Conservation (phyloP, 2,329 filamentous ascomycete species). For the Penicillium sp. region DNA sequence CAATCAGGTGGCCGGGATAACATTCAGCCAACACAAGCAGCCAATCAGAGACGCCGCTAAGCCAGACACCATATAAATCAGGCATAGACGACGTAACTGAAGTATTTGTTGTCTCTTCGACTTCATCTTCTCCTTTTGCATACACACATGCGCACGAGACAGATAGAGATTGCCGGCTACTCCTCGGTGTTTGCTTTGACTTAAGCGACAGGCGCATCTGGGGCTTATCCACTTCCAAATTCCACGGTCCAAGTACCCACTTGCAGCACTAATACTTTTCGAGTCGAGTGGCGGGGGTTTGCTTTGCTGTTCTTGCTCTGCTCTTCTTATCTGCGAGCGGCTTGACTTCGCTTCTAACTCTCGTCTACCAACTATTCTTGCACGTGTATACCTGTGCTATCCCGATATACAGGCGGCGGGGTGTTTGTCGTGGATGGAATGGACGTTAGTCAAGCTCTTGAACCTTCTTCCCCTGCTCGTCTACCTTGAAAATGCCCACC, state of each 20-base stretch:
- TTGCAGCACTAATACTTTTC: conserved; percentile 3
- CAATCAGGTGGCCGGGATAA: no score
- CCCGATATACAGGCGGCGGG: neutral
- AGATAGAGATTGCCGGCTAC: neutral
- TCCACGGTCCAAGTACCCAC: conserved; percentile 1
- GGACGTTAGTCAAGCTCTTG: neutral
- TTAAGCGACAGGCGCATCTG: neutral
- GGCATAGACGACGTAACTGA: neutral
- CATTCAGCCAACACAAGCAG: no score
- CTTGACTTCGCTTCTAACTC: neutral
- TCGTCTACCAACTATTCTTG: neutral
- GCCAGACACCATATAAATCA: neutral
- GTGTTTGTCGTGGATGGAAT: neutral
- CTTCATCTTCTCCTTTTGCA: neutral
- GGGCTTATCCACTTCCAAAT: neutral
- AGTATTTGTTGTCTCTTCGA: neutral
- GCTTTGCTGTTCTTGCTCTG: neutral
- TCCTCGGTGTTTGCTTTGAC: neutral
- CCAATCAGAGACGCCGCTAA: conserved; percentile 2
- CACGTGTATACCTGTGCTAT: neutral
- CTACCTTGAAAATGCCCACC: conserved; percentile 1
- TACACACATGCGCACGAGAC: no score
- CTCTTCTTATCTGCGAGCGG: neutral
- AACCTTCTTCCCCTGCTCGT: neutral
- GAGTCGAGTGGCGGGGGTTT: conserved; percentile 4